Base-by-base conservation (phyloP, 2,329 filamentous ascomycete genomes). In the Aureobasidium sp. region DNA sequence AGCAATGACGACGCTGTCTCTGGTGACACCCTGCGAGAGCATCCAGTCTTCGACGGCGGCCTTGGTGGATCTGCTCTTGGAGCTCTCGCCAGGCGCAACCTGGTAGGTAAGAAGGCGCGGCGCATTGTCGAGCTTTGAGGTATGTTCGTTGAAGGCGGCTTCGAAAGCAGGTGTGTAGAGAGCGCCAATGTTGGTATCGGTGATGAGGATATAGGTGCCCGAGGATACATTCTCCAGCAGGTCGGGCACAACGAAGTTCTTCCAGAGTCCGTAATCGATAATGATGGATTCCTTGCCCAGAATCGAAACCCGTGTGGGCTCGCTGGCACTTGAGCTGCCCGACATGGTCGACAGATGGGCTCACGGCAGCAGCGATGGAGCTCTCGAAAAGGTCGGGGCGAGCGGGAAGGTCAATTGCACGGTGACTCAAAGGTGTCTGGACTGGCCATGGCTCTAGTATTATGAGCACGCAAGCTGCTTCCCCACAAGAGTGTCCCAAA, bases 31-130 rank as follows among this genome's bases (percentile, higher is more conserved):
- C 70, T 96, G 86, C 67, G 86, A 84, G 63, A 97, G 81, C 84
- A 99, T 88, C 94, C 94, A 99, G 76, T 99, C 94, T 75, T 99
- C 94, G 59, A 99, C 92, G 69, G 93, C 89, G 50, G 89, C 92
- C 77, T 97, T 97, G 59, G 92, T 97, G 73, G 92, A 87, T 66
- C 94, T 85, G 67, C 90, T 90, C 77, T 99, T 99, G 59, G 92
- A 96, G 64, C 86, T 90, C 78, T 99, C 94, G 64, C 94, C 94
- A 0, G 94, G 94, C 2, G 92, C 87, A 64, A 96, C 92, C 68
- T 86, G 82, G 65, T 96, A 94, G 52, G 89, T 89, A 66, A 99
- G 84, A 32, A 99, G 84, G 46, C 92, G 87, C 34, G 64, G 63
- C n/a, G 55, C 56, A 9, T 86, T 82, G 53, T 78, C 73, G 55